Evolutionary conservation across 75 land plant genomes (phyloP), one percentile per base, ranked within the genome.

Genomic region (Selaginella tamariscina): DNA sequence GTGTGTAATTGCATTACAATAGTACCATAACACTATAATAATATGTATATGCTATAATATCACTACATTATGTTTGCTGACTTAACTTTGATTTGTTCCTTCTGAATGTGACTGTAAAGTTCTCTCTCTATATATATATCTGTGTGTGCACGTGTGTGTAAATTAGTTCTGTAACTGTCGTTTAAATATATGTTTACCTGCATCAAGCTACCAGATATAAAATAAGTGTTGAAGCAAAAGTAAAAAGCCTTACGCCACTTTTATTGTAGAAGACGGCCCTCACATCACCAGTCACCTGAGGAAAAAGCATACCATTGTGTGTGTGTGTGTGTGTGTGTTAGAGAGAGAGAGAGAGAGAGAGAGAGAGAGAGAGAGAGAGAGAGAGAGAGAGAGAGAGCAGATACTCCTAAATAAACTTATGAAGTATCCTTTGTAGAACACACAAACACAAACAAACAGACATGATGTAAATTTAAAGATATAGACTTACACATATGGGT

Each of bases 211-310:
- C 74, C 78, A 28, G 60, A 64, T 11, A 86, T 86, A 68, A 86
- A 83, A 56, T 69, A 71, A 31, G 88, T 81, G 49, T 86, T 86
- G 83, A 81, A 86, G 64, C 88, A 86, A n/a, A 69, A 70, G 76
- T 86, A 86, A 66, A 86, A 1, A 86, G 75, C 31, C 88, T 82
- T 0, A 79, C 75, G 39, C 88, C 88, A 77, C 75, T 70, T 56
- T 77, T 83, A 49, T 83, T 80, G 68, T 81, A 86, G 68, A 86
- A 86, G 57, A 71, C 76, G 22, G 82, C 69, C 31, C 88, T 82
- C 54, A 86, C 77, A 70, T 86, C 88, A n/a, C 86, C 88, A n/a
- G 74, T 60, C 9, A 86, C 77, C 88, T 86, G 76, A 49, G 1
- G 15, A 73, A 65, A 56, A 21, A 2, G 21, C 18, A 32, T 55